Base-by-base conservation (phyloP, 176 grass and related monocot genomes). In the Dendrocalamus sinicus region DNA sequence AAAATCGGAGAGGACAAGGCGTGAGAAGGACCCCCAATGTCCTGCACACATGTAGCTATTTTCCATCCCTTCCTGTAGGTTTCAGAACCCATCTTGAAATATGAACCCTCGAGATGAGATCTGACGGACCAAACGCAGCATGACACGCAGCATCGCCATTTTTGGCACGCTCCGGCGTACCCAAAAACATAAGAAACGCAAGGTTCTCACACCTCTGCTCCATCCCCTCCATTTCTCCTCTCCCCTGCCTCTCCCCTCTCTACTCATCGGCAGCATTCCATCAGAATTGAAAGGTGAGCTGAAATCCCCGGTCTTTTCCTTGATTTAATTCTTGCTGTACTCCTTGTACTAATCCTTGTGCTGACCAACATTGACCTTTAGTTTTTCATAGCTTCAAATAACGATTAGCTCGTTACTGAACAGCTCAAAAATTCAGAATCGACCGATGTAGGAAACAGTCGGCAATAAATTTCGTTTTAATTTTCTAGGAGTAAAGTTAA, bases 11-110 rank as follows among this genome's bases (percentile, higher is more conserved):
- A 57, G 19, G 52, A 86, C 84, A 79, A 78, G 53, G 10, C 20
- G 8, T 71, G 75, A 86, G 20, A 12, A 48, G 53, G 66, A 79
- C 52, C 53, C 53, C 26, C 71, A 71, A 24, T 71, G 84, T 86
- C 75, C 3, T 78, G 1, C 61, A 61, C 13, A 24, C 24, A 5
- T 62, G 1, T 9, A 7, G 35, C 26, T 28, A 28, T 28, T 28
- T 28, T 28, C 26, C 26, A 28, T 28, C 26, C 26, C 26, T 59
- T 75, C 22, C 47, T 26, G 14, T 76, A 53, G 82, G 39, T 84
- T 39, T 64, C 82, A 52, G 2, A 52, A 63, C 58, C 45, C 82
- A 24, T 84, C 6, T 45, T 35, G 1, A 28, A 43, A n/a, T 7
- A 41, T 12, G 20, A 43, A 24, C 59, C 48, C 30, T 76, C 22